These are phyloP conservation scores for Scedosporium boydii DNA, from an alignment of 2,329 filamentous ascomycete genomes.

Conservation along the genomic window DNA sequence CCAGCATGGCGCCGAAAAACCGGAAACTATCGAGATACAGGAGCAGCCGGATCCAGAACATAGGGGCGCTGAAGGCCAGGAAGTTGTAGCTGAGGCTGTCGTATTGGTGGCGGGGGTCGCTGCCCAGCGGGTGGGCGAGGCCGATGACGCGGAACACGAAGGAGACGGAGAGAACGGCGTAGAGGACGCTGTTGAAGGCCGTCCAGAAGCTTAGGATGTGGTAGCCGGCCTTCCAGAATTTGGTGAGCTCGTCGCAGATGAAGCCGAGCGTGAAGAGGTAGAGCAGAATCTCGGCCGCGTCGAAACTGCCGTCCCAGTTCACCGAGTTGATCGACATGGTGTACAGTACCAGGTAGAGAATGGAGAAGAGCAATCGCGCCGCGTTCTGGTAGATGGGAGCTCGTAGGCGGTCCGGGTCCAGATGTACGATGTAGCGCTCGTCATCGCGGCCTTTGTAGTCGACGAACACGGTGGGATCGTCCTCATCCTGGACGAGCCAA, in stretches of 20 bases:
- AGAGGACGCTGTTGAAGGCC: slow-evolving; percentile 80
- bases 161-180: slow-evolving; percentile 67
- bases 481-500: slow-evolving; percentile 93
- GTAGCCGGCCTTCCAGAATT: slow-evolving; percentile 89
- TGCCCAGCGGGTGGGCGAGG: slow-evolving; percentile 42
- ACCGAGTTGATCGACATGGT: slow-evolving; percentile 91
- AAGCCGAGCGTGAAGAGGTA: slow-evolving; percentile 91
- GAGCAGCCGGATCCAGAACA: slow-evolving; percentile 93
- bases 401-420: slow-evolving; percentile 91
- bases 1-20: slow-evolving; percentile 97
- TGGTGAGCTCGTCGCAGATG: slow-evolving; percentile 75
- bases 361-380: slow-evolving; percentile 73
- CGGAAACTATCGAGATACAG: slow-evolving; percentile 88
- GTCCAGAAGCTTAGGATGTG: slow-evolving; percentile 97
- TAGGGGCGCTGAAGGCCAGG: slow-evolving; percentile 81
- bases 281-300: slow-evolving; percentile 71
- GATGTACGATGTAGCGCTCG: slow-evolving; percentile 66
- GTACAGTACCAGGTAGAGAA: slow-evolving; percentile 77
- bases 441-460: slow-evolving; percentile 79
- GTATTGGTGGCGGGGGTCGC: slow-evolving; percentile 43
- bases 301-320: slow-evolving; percentile 74
- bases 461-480: slow-evolving; percentile 81
- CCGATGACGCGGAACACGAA: slow-evolving; percentile 74
- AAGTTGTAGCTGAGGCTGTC: slow-evolving; percentile 90
- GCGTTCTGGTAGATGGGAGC: slow-evolving; percentile 88